Evolutionary conservation across 768 basidiomycete species (phyloP).

Genomic region (Termitomyces sp.): DNA sequence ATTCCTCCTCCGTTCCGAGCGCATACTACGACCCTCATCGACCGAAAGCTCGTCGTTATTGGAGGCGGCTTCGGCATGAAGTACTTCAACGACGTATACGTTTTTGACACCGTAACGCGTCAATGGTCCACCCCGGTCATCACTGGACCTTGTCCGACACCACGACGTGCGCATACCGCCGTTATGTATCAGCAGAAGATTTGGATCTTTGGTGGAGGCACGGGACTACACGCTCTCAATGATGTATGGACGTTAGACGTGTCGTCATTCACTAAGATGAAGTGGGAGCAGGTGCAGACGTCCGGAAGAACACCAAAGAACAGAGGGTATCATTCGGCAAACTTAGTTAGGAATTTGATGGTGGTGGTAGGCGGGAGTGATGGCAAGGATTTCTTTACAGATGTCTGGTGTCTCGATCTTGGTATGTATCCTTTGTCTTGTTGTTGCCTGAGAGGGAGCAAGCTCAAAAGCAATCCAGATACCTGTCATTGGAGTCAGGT

Average conservation of each 20-base stretch:
- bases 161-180: constrained; percentile 85
- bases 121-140: constrained; percentile 55
- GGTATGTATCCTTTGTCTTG: constrained; percentile 41
- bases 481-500: constrained; percentile 41
- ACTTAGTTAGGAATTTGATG: constrained; percentile 81
- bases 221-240: constrained; percentile 83
- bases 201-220: constrained; percentile 92
- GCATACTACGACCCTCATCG: constrained; percentile 81
- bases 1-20: constrained; percentile 79
- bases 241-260: constrained; percentile 88
- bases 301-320: constrained; percentile 50
- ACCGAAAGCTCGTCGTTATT: constrained; percentile 74
- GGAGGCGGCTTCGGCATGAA: constrained; percentile 81
- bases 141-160: constrained; percentile 40
- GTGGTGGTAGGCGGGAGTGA: constrained; percentile 90
- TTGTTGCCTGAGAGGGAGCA: background rate
- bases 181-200: constrained; percentile 67
- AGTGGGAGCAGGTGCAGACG: constrained; percentile 47
- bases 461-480: constrained; percentile 23
- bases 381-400: constrained; percentile 81
- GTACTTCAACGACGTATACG: constrained; percentile 80
- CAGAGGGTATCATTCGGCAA: constrained; percentile 89
- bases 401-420: constrained; percentile 83
- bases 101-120: constrained; percentile 73
- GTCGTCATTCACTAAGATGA: constrained; percentile 20